Base-by-base conservation (phyloP, 345 rosid species). In the Salix udensis region DNA sequence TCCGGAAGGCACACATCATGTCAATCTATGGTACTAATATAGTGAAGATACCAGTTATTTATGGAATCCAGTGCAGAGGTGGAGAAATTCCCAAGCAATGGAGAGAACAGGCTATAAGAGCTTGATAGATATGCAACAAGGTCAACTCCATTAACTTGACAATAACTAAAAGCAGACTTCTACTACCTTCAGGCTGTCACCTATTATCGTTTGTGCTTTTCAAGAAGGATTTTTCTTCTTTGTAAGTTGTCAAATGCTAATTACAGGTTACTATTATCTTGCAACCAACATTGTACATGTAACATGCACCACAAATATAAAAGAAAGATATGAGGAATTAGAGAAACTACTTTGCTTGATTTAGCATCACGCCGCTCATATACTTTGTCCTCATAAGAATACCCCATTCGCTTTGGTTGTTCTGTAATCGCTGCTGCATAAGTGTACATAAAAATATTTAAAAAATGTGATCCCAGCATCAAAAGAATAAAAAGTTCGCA, bases 291-390 rank as follows among this genome's bases (percentile, higher is more conserved):
- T 40, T 50, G 37, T 21, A 67, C 72, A 76, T 61, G 66, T 48
- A 67, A 80, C 4, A 50, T 73, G 55, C 26, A 36, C 70, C 18
- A 30, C 52, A n/a, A 55, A 18, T 28, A 64, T 60, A 60, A 11
- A 50, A 73, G 8, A 68, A 67, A 76, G 24, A 62, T 67, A 16
- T 23, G 78, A 72, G 82, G 77, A 68, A 67, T 67, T 78, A 31
- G 39, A 77, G 77, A 83, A 84, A 93, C 74, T 85, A 93, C 99
- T 80, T 92, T 92, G 86, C 77, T 88, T 42, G 89, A 75, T 65
- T 84, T 82, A 78, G 79, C 83, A 74, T 88, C 88, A 71, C 76
- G 92, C 50, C 83, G 86, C 71, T 89, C 93, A 58, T 85, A 90
- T 72, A 82, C 73, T 82, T 92, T 91, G 81, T 85, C 84, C 67